These are phyloP conservation scores for Pythium vanterpoolii DNA, from an alignment of 352 stramenopile species.

Conservation along the genomic window DNA sequence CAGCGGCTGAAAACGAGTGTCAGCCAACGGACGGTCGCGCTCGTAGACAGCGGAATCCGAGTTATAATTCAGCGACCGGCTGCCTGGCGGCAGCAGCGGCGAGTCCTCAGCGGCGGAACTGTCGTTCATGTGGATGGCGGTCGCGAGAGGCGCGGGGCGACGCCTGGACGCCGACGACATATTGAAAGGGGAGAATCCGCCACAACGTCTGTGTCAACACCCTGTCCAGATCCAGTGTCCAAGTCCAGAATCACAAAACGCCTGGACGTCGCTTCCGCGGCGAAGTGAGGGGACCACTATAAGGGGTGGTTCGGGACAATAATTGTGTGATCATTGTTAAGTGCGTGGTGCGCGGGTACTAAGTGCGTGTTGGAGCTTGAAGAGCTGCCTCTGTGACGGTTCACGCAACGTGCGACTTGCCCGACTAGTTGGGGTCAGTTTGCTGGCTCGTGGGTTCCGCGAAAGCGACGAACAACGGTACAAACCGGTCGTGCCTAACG, in stretches of 20 bases:
- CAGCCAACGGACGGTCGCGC: conserved; percentile 18
- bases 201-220: neutral
- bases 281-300: too few species aligned
- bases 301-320: too few species aligned
- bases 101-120: conserved; percentile 32
- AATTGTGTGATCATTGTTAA: neutral
- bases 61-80: conserved; percentile 79
- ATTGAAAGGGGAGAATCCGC: neutral
- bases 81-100: conserved; percentile 44
- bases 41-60: conserved; percentile 81
- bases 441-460: too few species aligned
- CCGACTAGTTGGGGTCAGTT: neutral
- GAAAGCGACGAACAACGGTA: too few species aligned
- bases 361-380: neutral
- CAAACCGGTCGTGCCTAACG: neutral
- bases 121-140: conserved; percentile 18
- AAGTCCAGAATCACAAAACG: too few species aligned
- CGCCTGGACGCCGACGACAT: conserved; percentile 11
- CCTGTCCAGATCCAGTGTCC: too few species aligned
- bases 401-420: neutral
- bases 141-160: conserved; percentile 18
- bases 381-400: neutral
- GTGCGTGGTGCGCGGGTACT: too few species aligned
- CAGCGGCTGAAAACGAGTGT: too few species aligned
- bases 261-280: too few species aligned